Conservation (phyloP, 2,329 filamentous ascomycete genomes). For the Leptographium galeiforme region DNA sequence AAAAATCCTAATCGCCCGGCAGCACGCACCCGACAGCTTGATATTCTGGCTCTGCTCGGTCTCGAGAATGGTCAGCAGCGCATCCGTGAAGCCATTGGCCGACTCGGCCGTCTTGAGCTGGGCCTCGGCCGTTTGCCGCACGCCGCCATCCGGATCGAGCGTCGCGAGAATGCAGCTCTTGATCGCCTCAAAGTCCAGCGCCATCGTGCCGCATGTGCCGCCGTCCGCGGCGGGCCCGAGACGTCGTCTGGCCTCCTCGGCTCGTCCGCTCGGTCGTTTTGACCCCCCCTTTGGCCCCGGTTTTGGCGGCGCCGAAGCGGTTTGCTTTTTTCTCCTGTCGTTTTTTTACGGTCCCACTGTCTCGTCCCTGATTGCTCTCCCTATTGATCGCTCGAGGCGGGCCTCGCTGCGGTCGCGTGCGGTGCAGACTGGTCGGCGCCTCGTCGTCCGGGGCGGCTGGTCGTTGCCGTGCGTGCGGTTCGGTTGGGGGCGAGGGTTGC, state of each 20-base stretch:
- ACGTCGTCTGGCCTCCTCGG: too few species aligned
- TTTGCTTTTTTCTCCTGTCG: background rate
- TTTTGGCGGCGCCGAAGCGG: too few species aligned
- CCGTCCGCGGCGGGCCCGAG: background rate
- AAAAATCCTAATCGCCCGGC: conserved; percentile 3
- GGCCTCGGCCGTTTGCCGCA: conserved; percentile 62
- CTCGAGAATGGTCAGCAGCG: conserved; percentile 80
- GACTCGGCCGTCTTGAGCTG: conserved; percentile 85
- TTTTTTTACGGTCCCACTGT: background rate
- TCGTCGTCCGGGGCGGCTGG: too few species aligned
- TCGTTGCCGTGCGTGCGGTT: too few species aligned
- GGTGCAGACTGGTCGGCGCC: too few species aligned
- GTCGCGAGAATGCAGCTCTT: conserved; percentile 12
- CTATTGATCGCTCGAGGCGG: too few species aligned
- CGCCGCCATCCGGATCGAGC: conserved; percentile 16
- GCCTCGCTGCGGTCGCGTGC: too few species aligned
- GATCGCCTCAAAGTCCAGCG: conserved; percentile 10
- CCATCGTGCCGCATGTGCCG: conserved; percentile 33
- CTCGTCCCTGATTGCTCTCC: too few species aligned
- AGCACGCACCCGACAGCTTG: conserved; percentile 69
- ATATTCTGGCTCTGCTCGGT: conserved; percentile 74
- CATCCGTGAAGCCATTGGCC: conserved; percentile 78
- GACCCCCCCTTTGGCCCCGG: background rate
- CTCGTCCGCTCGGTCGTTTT: background rate
- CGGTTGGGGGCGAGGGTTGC: too few species aligned